phyloP scores from a whole-genome alignment of 1,139 yeast genomes.

The Sugiyamaella novakii region DNA sequence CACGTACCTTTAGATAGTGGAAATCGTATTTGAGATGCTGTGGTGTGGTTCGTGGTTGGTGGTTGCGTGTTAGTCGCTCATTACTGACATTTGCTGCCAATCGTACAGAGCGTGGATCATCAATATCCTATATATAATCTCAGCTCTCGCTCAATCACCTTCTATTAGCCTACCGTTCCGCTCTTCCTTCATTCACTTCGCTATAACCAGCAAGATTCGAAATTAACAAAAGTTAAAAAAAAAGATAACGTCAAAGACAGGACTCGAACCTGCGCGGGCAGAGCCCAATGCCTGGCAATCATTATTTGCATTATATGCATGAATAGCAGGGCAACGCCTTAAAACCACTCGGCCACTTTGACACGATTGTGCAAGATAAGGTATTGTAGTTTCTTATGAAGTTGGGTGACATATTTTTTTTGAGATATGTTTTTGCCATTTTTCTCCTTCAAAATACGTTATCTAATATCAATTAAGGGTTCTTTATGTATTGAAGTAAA shows the following conservation, averaged over 20 bases:
- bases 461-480: not conserved
- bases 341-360: slow-evolving; percentile 18
- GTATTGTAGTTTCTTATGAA: not conserved
- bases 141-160: not conserved
- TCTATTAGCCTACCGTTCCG: not conserved
- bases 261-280: slow-evolving; percentile 21
- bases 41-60: no score
- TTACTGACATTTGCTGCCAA: no score
- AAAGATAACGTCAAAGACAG: slow-evolving; percentile 16
- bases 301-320: not conserved
- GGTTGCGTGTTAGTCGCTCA: no score
- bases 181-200: no score
- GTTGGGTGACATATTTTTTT: no score
- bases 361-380: slow-evolving; percentile 3
- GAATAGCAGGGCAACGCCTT: slow-evolving; percentile 20
- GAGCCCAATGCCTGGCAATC: slow-evolving; percentile 16
- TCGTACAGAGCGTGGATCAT: not conserved
- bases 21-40: no score
- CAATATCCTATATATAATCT: no score
- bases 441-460: not conserved
- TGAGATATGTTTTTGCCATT: no score
- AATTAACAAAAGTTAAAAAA: not conserved
- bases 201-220: no score
- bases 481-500: no score
- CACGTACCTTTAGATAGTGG: no score